Base-by-base conservation (phyloP, 768 basidiomycete species). In the Clitopilus hobsonii region DNA sequence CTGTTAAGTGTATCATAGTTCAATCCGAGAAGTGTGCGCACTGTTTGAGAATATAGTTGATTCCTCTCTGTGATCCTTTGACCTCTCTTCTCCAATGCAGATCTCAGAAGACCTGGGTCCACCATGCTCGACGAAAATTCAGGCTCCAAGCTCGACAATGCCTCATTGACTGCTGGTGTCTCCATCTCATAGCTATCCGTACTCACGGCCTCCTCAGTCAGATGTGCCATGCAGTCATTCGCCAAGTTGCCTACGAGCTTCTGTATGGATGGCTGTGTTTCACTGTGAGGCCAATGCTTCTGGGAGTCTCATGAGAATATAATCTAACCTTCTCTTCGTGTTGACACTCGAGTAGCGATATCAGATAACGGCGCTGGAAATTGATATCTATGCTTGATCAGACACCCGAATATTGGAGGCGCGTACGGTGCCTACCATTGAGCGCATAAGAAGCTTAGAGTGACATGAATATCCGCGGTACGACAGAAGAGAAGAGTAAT, bases 321-420 rank as follows among this genome's bases (percentile, higher is more conserved):
- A 54, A 86, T 14, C 32, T 14, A 36, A 36, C 91, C 80, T 94
- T 94, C 65, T 93, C 91, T 63, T 94, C 89, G 54, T 88, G 86
- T 63, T 92, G 90, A 58, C 87, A 89, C 59, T 85, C 83, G 10
- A 92, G 71, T 54, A 92, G 68, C 3, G 85, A 73, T 55, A 82
- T 62, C 27, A 91, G 71, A 60, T 88, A 89, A 41, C 74, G 74
- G 5, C 73, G 76, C 57, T 84, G 80, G 57, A 80, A 88, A 58
- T 29, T 56, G 45, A 53, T 20, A 63, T 41, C 24, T 57, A 32
- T 2, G n/a, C 29, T 20, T 25, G 18, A 25, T 47, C 49, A 55
- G 53, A n/a, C 38, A 53, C 6, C n/a, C 24, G 22, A 23, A n/a
- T 30, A n/a, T 16, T 6, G 10, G 2, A 18, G 7, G 20, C 29